These are phyloP conservation scores for Hypoxylon rickii DNA, from an alignment of 495 filamentous ascomycete genomes.

Conservation along the genomic window DNA sequence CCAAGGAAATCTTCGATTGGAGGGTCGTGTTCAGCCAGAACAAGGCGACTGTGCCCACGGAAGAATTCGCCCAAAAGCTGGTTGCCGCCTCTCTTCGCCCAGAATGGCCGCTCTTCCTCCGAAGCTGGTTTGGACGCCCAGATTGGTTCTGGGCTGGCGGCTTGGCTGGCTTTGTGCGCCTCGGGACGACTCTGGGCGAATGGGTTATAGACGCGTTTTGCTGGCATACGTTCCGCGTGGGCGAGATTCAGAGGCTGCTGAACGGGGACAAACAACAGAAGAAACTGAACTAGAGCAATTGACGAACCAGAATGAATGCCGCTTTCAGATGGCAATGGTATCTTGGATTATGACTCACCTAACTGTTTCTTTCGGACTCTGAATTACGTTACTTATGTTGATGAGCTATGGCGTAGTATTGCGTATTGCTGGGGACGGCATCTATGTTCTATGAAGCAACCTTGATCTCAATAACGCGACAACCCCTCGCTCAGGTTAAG, in stretches of 20 bases:
- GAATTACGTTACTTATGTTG: no score
- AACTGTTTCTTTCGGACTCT: no score
- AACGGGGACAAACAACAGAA: constrained; percentile 24
- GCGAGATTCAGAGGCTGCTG: constrained; percentile 44
- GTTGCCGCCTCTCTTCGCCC: constrained; percentile 43
- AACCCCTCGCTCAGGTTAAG: no score
- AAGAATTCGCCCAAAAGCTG: constrained; percentile 43
- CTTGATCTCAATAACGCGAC: no score
- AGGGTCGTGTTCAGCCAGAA: constrained; percentile 52
- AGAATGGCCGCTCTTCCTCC: constrained; percentile 41
- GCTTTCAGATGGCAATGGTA: neutral
- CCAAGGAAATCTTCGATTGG: constrained; percentile 47
- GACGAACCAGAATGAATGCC: neutral
- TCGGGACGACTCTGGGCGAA: constrained; percentile 44
- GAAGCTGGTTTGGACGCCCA: constrained; percentile 49
- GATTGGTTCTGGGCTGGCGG: constrained; percentile 57
- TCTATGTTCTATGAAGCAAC: no score
- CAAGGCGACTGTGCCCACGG: constrained; percentile 45
- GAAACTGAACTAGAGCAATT: constrained; percentile 31
- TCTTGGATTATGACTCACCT: neutral
- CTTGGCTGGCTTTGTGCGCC: constrained; percentile 39
- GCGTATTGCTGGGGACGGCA: no score
- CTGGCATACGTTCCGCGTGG: constrained; percentile 46
- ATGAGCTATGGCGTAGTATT: no score
- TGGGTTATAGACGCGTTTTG: constrained; percentile 45